These are phyloP conservation scores for Nymphaea thermarum DNA, from an alignment of 164 flowering plant genomes.

Conservation along the genomic window DNA sequence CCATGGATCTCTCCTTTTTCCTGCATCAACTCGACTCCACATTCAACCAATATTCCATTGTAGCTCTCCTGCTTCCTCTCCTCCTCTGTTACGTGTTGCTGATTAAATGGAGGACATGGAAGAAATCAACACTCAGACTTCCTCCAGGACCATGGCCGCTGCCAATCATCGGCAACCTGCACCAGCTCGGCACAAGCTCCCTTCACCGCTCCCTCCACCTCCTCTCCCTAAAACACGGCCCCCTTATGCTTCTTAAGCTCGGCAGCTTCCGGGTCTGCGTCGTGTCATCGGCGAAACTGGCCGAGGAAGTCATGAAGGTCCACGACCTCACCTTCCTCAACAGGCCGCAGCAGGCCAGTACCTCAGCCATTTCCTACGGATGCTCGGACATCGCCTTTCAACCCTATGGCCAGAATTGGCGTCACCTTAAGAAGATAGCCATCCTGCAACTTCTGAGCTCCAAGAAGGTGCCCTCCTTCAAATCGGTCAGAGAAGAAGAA, in stretches of 20 bases:
- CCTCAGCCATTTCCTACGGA: neutral
- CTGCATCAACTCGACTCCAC: no score
- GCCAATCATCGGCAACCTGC: constrained; percentile 1
- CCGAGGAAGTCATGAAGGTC: neutral
- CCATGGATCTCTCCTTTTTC: no score
- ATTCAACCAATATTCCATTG: no score
- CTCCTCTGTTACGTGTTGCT: neutral
- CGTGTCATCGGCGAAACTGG: neutral
- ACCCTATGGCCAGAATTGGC: neutral
- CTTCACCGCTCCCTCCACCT: neutral
- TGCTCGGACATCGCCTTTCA: neutral
- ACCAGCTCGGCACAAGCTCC: neutral
- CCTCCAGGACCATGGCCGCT: neutral
- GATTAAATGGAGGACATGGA: neutral
- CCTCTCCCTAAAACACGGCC: neutral
- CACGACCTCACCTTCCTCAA: neutral
- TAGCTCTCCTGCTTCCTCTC: neutral
- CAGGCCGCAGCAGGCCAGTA: neutral
- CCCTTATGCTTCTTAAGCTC: neutral
- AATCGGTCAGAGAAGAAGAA: neutral
- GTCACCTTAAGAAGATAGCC: neutral
- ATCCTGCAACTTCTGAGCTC: neutral
- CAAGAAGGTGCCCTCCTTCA: neutral
- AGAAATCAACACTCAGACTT: neutral
- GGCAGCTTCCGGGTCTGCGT: neutral